Base-by-base conservation (phyloP, 345 rosid genomes). In the Raphanus raphanistrum region DNA sequence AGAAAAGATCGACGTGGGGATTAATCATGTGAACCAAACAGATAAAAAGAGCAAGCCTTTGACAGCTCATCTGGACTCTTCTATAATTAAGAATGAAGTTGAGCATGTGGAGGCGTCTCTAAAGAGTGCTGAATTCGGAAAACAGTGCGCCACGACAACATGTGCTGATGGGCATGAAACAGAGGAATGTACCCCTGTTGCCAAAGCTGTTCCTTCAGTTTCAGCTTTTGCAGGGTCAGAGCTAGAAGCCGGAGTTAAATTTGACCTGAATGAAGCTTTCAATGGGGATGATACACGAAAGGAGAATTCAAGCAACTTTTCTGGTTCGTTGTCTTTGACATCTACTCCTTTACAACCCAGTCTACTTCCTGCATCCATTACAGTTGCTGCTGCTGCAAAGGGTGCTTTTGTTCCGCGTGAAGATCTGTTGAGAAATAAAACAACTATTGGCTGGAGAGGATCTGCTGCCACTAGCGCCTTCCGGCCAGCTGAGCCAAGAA, bases 401-500 rank as follows among this genome's bases (percentile, higher is more conserved):
- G 88, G 97, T 57, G 78, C 91, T 1, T 94, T 94, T 87, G 86
- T 90, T 54, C 97, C 93, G 2, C 93, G 88, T 10, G 89, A 88
- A n/a, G 89, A 94, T 72, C 72, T 89, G 9, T 73, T 92, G 74
- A 87, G 82, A 82, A 85, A 84, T 62, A 94, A 86, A 83, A 90
- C 83, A 31, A 83, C 80, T 68, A 82, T 90, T 84, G 97, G 98
- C 48, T 94, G 98, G 98, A 94, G 90, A 84, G 98, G 98, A 63
- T 90, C 97, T 26, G 98, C 97, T 1, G 98, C 98, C 55, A 94
- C 98, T 17, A 94, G 98, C 82, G 98, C 98, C 10, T 94, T 94
- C 82, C 85, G 98, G 8, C 98, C 98, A 21, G 97, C 98, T 66
- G 98, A 89, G 82, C 97, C 97, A 11, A 82, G 97, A 79, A 92